phyloP scores from a whole-genome alignment of 306 rosid species.

The Vicia villosa region DNA sequence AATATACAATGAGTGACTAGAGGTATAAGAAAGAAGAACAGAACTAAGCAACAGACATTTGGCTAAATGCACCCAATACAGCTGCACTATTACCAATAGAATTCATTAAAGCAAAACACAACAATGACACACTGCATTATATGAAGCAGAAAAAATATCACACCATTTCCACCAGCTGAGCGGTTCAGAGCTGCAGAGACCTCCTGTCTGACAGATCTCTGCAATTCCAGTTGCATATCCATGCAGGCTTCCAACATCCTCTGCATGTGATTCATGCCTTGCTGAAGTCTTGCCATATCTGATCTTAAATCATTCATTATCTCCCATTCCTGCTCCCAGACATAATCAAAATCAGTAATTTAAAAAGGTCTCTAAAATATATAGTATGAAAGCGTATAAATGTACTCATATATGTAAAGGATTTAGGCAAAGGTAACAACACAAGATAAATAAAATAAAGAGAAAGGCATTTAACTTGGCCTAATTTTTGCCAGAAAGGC shows the following conservation, averaged over 20 bases:
- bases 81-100: constrained; percentile 10
- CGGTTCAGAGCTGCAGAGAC: constrained; percentile 97
- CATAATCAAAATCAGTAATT: constrained; percentile 36
- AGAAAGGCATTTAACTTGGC: constrained; percentile 13
- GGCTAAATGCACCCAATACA: constrained; percentile 8
- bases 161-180: constrained; percentile 83
- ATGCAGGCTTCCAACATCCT: constrained; percentile 99
- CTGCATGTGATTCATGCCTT: constrained; percentile 99
- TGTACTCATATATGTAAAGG: not conserved
- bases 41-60: not conserved
- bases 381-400: not conserved
- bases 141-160: constrained; percentile 10
- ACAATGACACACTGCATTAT: not conserved
- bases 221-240: constrained; percentile 99
- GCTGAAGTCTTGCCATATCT: constrained; percentile 98
- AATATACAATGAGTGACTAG: constrained; percentile 18
- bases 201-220: constrained; percentile 98
- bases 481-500: constrained; percentile 6
- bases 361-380: constrained; percentile 14
- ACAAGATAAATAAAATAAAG: not conserved
- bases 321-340: constrained; percentile 89
- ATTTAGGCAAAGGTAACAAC: constrained; percentile 17
- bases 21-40: constrained; percentile 1
- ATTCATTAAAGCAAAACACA: constrained; percentile 25
- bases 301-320: constrained; percentile 87